These are phyloP conservation scores for Trypethelium eluteriae DNA, from an alignment of 495 filamentous ascomycete species.

Conservation along the genomic window DNA sequence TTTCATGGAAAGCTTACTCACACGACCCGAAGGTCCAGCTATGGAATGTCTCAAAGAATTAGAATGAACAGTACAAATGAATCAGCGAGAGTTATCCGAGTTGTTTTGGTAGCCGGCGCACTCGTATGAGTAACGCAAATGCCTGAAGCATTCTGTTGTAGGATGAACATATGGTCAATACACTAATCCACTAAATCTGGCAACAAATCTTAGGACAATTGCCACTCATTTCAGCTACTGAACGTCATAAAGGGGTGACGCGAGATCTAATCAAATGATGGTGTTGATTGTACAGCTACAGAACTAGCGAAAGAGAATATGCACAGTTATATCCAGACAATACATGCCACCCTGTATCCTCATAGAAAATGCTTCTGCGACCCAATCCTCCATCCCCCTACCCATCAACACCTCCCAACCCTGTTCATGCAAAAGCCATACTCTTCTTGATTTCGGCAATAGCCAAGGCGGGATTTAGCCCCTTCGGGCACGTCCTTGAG, in stretches of 20 bases:
- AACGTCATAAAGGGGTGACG: not conserved
- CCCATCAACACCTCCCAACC: not conserved
- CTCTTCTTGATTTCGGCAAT: slow-evolving; percentile 99
- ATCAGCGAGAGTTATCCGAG: too few species aligned
- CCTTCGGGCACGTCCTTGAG: slow-evolving; percentile 94
- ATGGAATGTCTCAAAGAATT: too few species aligned
- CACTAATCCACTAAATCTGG: too few species aligned
- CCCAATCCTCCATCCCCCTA: not conserved
- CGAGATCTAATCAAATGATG: not conserved
- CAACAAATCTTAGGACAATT: too few species aligned
- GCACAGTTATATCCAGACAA: not conserved
- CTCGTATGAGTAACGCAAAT: too few species aligned
- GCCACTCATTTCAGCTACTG: too few species aligned
- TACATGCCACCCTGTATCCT: not conserved
- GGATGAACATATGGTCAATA: too few species aligned
- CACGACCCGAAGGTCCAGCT: too few species aligned
- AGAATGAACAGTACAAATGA: too few species aligned
- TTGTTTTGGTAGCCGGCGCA: too few species aligned
- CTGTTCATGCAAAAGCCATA: slow-evolving; percentile 55
- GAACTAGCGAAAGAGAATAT: slow-evolving; percentile 1
- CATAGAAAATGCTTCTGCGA: not conserved
- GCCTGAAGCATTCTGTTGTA: too few species aligned
- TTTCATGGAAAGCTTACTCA: too few species aligned
- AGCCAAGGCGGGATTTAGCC: slow-evolving; percentile 85
- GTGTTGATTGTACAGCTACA: not conserved